Evolutionary conservation across 306 rosid genomes (phyloP), one percentile per base, ranked within the genome.

Genomic region (Oemleria cerasiformis): DNA sequence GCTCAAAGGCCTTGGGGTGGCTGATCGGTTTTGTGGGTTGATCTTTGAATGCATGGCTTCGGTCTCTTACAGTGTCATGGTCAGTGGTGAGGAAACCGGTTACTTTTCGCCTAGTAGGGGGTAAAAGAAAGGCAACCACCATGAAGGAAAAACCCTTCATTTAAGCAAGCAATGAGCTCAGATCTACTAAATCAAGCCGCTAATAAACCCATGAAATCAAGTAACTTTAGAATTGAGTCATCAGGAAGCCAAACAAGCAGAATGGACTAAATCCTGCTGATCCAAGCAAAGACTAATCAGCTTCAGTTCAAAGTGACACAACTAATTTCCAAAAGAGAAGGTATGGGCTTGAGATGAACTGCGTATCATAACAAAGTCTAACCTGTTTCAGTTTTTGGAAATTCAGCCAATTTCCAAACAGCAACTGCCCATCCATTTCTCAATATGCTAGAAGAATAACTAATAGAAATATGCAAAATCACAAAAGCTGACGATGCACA

Each of bases 341-440:
- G 36, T 30, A 30, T 30, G 36, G 36, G 36, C 36, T 1, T 1
- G 36, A 30, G 36, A 30, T 30, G 36, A 30, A 30, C 36, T 30
- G 36, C 36, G 36, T 30, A 30, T 30, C 36, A 30, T 30, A 30
- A 30, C 36, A 30, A 30, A 30, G 36, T 30, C 36, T 30, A 30
- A 30, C 36, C 36, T 1, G 36, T 30, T 30, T 4, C 36, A 30
- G 2, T 30, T 30, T 30, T 1, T 3, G 36, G 36, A 30, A 30
- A 30, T 30, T 30, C 36, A 30, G 3, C 36, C 36, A 30, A 30
- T 30, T 30, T 30, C 36, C 36, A 30, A 30, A n/a, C n/a, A 4
- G 36, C 36, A 30, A 30, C 36, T 4, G 68, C 40, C 78, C 86
- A 71, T 86, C 86, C 92, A 87, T 80, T 36, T 42, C 58, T 42